Percentiles rank a stretch among this genome's conserved stretches.
Evolutionary conservation across 176 grass and related monocot genomes (phyloP).

Genomic region (Calamus simplicifolius): DNA sequence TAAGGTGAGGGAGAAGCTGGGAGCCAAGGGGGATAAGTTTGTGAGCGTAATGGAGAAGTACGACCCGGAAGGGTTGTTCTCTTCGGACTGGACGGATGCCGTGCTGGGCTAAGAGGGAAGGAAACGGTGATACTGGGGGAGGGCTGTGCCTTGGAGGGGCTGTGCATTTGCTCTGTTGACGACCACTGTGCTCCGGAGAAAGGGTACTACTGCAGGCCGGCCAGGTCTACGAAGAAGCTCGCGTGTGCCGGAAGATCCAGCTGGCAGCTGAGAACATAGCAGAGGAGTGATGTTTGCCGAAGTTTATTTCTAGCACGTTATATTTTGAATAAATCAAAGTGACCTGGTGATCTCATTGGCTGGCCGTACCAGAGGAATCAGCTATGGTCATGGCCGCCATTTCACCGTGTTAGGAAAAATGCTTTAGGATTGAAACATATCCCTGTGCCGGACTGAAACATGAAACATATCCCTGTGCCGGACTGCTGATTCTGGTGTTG

Average conservation of each 20-base stretch:
- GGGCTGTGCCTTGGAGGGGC: constrained; percentile 49
- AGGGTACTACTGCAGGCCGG: constrained; percentile 38
- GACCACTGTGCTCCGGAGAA: constrained; percentile 33
- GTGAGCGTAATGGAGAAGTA: constrained; percentile 26
- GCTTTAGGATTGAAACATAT: too few species aligned
- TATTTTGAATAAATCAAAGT: too few species aligned
- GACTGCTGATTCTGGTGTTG: too few species aligned
- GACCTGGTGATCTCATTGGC: too few species aligned
- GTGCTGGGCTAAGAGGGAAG: constrained; percentile 39
- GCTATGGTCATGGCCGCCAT: too few species aligned
- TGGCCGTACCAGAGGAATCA: too few species aligned
- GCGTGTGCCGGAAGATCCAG: constrained; percentile 35
- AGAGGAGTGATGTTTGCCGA: too few species aligned
- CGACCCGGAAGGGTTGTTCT: constrained; percentile 56
- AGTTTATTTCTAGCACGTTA: too few species aligned
- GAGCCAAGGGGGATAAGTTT: constrained; percentile 17
- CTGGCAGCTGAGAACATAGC: background rate
- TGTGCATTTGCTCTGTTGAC: constrained; percentile 44
- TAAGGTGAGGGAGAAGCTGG: constrained; percentile 15
- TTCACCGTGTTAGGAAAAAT: too few species aligned
- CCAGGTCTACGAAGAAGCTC: constrained; percentile 34
- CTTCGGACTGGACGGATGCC: constrained; percentile 61
- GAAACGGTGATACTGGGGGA: constrained; percentile 18
- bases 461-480: too few species aligned
- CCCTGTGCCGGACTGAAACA: too few species aligned